These are phyloP conservation scores for Paramecium sonneborni DNA, from an alignment of 73 alveolate genomes.

Conservation along the genomic window DNA sequence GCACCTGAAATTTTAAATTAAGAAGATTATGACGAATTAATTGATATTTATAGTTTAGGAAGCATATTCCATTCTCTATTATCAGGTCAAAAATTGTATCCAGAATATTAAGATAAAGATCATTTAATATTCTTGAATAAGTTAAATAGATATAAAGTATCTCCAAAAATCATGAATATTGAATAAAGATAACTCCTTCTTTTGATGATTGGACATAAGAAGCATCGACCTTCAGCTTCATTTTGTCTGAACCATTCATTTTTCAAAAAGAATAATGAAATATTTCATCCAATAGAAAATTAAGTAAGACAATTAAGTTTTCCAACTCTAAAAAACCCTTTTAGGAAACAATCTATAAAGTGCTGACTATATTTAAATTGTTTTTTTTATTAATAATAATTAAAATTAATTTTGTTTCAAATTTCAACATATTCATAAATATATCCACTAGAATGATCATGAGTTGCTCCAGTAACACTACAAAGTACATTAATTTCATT, in stretches of 20 bases:
- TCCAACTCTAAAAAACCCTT: not conserved
- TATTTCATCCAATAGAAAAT: not conserved
- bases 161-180: not conserved
- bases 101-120: not conserved
- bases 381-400: not conserved
- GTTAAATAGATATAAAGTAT: not conserved
- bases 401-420: not conserved
- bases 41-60: slow-evolving; percentile 47
- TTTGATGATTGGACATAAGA: not conserved
- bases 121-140: not conserved
- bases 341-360: not conserved
- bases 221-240: slow-evolving; percentile 38
- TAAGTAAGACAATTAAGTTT: not conserved
- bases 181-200: not conserved
- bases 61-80: not conserved
- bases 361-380: not conserved
- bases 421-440: not conserved
- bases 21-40: not conserved
- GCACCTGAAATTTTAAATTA: slow-evolving; percentile 27
- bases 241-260: not conserved
- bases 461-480: slow-evolving; percentile 42
- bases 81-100: not conserved
- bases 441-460: slow-evolving; percentile 24
- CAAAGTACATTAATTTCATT: not conserved
- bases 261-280: not conserved